Conservation (phyloP, 116 monocot genomes). For the Phalaenopsis hybrid region DNA sequence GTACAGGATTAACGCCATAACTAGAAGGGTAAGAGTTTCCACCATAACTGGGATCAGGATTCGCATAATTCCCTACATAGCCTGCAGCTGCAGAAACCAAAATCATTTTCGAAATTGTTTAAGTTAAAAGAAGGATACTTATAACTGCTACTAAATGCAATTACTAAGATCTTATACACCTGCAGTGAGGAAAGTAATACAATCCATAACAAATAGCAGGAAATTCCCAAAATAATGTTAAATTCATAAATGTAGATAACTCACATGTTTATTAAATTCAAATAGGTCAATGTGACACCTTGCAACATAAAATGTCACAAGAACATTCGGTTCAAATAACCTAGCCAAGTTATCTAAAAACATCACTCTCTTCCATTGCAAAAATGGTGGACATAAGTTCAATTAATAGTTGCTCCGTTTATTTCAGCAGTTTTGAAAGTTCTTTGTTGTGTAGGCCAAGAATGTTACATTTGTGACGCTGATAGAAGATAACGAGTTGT, state of each 20-base stretch:
- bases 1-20: conserved; percentile 63
- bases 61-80: conserved; percentile 50
- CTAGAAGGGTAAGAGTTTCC: conserved; percentile 45
- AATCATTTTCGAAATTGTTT: neutral
- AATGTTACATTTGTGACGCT: neutral
- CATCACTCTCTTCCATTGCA: too few species aligned
- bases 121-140: neutral
- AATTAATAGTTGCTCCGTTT: neutral
- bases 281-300: neutral
- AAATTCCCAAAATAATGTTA: neutral
- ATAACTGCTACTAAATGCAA: neutral
- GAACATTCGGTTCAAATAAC: neutral
- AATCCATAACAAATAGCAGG: neutral
- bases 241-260: neutral
- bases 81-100: conserved; percentile 25
- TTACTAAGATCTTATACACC: neutral
- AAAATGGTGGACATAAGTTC: too few species aligned
- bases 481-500: neutral
- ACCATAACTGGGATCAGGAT: conserved; percentile 50
- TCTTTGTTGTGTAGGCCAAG: neutral
- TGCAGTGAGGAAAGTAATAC: neutral
- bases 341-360: too few species aligned
- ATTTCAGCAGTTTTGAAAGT: neutral
- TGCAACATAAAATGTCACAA: neutral
- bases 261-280: neutral